These are phyloP conservation scores for Colletotrichum sp. DNA, from an alignment of 2,329 filamentous ascomycete species.

Conservation along the genomic window DNA sequence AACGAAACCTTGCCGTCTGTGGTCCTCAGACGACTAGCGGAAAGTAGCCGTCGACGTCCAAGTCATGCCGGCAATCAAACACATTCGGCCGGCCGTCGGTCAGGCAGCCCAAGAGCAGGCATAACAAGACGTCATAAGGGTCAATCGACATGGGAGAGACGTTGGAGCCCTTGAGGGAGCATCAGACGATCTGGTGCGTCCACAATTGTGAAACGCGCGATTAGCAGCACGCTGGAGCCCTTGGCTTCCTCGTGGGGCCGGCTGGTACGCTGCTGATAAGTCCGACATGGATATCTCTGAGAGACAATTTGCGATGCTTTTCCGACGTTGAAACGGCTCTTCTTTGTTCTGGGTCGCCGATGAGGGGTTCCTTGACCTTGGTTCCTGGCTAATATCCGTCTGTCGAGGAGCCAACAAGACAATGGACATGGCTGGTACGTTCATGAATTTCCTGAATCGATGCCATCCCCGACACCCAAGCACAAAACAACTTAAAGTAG, in stretches of 20 bases:
- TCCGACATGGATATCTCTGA: not conserved
- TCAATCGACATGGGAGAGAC: not conserved
- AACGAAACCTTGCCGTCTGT: not conserved
- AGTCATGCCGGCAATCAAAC: not conserved
- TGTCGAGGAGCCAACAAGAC: not conserved
- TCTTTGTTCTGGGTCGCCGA: not conserved
- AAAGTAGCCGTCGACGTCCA: slow-evolving; percentile 14
- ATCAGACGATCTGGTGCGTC: slow-evolving; percentile 17
- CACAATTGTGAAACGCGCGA: slow-evolving; percentile 17
- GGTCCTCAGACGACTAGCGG: slow-evolving; percentile 3
- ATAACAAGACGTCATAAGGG: slow-evolving; percentile 12
- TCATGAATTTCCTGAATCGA: not conserved
- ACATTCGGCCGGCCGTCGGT: not conserved
- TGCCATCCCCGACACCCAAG: not conserved
- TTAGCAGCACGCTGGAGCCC: not conserved
- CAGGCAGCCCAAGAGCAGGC: not conserved
- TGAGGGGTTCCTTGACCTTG: not conserved
- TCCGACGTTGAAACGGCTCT: not conserved
- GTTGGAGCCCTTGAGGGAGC: slow-evolving; percentile 1
- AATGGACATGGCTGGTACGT: not conserved
- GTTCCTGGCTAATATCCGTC: not conserved
- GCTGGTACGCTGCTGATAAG: not conserved
- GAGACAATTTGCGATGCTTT: not conserved
- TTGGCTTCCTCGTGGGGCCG: slow-evolving; percentile 4
- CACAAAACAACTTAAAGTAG: not conserved